A percentile compares a stretch with the other conserved stretches of the same genome.
phyloP scores from a whole-genome alignment of 1,139 yeast genomes.

The Blastobotrys illinoisensis region DNA sequence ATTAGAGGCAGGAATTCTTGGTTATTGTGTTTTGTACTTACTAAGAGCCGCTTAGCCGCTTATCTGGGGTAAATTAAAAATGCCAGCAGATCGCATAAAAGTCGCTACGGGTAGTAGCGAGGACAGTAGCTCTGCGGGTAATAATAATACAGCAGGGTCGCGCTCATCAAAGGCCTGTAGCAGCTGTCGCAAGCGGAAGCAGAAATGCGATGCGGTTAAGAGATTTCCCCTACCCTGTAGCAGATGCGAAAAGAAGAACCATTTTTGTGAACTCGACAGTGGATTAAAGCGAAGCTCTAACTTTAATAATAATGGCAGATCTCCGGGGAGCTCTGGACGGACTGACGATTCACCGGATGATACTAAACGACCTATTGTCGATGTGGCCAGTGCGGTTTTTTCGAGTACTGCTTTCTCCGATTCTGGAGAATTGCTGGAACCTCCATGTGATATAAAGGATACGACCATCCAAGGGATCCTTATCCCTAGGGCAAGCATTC shows the following conservation, averaged over 20 bases:
- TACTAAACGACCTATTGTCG: background rate
- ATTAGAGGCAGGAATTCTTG: background rate
- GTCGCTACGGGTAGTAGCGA: background rate
- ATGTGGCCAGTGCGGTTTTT: background rate
- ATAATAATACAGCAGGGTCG: background rate
- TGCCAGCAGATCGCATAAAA: background rate
- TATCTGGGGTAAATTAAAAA: background rate
- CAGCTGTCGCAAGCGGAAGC: slow-evolving; percentile 9
- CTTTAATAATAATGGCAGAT: background rate
- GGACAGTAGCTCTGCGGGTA: background rate
- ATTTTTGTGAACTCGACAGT: slow-evolving; percentile 4
- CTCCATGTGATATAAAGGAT: background rate
- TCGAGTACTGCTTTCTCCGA: background rate
- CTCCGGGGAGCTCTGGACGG: background rate
- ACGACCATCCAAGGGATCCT: background rate
- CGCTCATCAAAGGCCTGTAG: slow-evolving; percentile 8
- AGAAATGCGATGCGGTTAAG: slow-evolving; percentile 8
- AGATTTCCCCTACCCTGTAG: slow-evolving; percentile 10
- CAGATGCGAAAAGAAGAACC: slow-evolving; percentile 6
- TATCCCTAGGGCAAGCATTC: background rate
- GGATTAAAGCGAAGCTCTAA: background rate
- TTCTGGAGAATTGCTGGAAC: background rate
- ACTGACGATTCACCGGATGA: background rate
- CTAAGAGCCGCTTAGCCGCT: background rate
- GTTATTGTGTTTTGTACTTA: too few relatives aligned